phyloP scores from a whole-genome alignment of 1,139 yeast genomes.

The Kodamaea arcana region DNA sequence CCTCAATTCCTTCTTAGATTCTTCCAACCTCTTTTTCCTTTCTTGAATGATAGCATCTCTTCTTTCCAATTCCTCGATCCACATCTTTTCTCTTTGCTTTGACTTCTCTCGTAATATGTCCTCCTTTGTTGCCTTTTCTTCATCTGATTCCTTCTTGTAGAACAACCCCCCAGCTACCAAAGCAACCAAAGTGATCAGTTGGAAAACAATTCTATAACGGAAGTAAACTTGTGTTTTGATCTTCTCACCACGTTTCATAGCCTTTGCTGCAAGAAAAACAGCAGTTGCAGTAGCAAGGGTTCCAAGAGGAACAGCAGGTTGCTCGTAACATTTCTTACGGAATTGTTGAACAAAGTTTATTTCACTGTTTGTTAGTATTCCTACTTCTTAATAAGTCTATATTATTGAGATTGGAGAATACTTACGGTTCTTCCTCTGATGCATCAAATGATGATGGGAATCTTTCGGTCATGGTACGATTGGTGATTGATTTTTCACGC shows the following conservation, averaged over 20 bases:
- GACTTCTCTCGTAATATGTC: constrained; percentile 70
- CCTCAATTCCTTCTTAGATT: constrained; percentile 34
- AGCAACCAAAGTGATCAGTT: constrained; percentile 77
- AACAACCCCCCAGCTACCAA: constrained; percentile 73
- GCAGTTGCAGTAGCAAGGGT: constrained; percentile 77
- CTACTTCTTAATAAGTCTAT: neutral
- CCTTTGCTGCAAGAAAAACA: constrained; percentile 70
- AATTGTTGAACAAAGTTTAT: constrained; percentile 18
- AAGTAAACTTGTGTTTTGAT: constrained; percentile 79
- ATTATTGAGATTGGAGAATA: constrained; percentile 4
- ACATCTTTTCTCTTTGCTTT: constrained; percentile 72
- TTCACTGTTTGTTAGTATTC: constrained; percentile 17
- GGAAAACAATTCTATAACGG: constrained; percentile 85
- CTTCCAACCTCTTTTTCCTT: constrained; percentile 48
- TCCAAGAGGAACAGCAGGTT: constrained; percentile 81
- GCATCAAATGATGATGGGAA: constrained; percentile 21
- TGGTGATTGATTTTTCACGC: neutral
- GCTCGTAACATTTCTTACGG: constrained; percentile 50
- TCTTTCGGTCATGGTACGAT: constrained; percentile 5
- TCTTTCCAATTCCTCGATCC: constrained; percentile 89
- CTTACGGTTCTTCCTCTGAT: constrained; percentile 18
- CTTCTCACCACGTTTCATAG: constrained; percentile 69
- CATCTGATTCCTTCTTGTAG: constrained; percentile 45
- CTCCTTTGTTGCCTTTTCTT: constrained; percentile 50
- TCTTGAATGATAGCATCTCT: constrained; percentile 71